Conservation (phyloP, 2,329 filamentous ascomycete species). For the Fusarium heterosporum region DNA sequence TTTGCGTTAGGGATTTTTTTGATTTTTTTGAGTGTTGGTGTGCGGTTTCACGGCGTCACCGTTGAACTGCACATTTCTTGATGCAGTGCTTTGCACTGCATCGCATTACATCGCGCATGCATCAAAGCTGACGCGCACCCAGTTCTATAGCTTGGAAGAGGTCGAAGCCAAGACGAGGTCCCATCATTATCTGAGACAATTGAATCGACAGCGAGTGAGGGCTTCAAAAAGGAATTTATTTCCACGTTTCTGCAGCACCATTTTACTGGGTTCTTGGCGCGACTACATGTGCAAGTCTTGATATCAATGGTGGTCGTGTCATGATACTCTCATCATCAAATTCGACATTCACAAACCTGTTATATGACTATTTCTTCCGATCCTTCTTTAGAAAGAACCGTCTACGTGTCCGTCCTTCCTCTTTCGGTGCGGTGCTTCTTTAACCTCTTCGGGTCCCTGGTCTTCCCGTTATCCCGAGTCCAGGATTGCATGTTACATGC, state of each 20-base stretch:
- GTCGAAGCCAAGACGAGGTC: neutral
- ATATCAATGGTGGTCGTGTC: constrained; percentile 13
- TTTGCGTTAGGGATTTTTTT: neutral
- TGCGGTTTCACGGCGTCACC: constrained; percentile 42
- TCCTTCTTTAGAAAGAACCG: neutral
- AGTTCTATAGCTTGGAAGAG: constrained; percentile 35
- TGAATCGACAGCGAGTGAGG: neutral
- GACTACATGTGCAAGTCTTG: constrained; percentile 29
- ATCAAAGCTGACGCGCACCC: constrained; percentile 32
- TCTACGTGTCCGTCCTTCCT: constrained; percentile 2
- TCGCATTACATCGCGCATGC: constrained; percentile 38
- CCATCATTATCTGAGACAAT: constrained; percentile 9
- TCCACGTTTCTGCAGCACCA: constrained; percentile 6
- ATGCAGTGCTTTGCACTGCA: constrained; percentile 5
- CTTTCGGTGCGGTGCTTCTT: constrained; percentile 17
- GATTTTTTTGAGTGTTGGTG: neutral
- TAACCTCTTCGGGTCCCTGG: constrained; percentile 1
- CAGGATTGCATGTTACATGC: constrained; percentile 21
- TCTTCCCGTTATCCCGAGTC: constrained; percentile 26
- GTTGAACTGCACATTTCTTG: constrained; percentile 27
- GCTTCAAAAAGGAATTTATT: neutral
- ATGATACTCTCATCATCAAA: constrained; percentile 7
- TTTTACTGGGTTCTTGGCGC: constrained; percentile 13
- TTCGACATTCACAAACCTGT: constrained; percentile 14
- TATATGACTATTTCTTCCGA: neutral